Evolutionary conservation across 2,329 filamentous ascomycete species (phyloP), one percentile per base, ranked within the genome.

Genomic region (Furcasterigmium furcatum): DNA sequence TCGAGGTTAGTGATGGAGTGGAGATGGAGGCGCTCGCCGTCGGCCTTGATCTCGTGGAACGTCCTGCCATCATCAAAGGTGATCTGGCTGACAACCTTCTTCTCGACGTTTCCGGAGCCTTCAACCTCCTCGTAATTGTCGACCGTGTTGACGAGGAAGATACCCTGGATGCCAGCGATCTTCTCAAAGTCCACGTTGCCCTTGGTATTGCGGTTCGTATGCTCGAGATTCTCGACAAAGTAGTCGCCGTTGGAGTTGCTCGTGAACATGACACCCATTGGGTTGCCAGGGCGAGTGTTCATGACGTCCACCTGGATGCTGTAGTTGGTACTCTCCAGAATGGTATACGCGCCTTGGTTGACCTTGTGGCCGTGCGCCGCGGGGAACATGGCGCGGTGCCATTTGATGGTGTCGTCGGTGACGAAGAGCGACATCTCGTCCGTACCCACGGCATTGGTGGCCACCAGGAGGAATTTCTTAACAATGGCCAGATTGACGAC

Each of bases 231-330:
- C 58, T 87, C 84, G 3, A 88, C 94, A 63, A 97, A 99, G 65
- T 92, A 96, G 3, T 91, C 96, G 49, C 94, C 94, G 61, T 97
- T 95, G 25, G 91, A 97, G 63, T 99, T 99, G 62, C 92, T 97
- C 6, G 91, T 95, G 59, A 96, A 92, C 46, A 99, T 75, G 10
- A 87, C 84, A 27, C 94, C 95, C 80, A 96, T 92, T 1, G 86
- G 80, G 30, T 79, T 80, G 2, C 76, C 78, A 12, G 77, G 77
- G 38, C 71, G 73, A 32, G 74, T 74, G 2, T 86, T 89, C 78
- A 92, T 85, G 52, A 97, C 91, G 65, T 97, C 91, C 45, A 99
- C 84, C 67, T 97, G 92, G 56, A 99, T 91, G 71, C 92, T 96
- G 72, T 99, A 96, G 61, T 96, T 92, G 35, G 94, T 97, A 58